Evolutionary conservation across 352 stramenopile genomes (phyloP), one percentile per base, ranked within the genome.

Genomic region (Phytophthora pini): DNA sequence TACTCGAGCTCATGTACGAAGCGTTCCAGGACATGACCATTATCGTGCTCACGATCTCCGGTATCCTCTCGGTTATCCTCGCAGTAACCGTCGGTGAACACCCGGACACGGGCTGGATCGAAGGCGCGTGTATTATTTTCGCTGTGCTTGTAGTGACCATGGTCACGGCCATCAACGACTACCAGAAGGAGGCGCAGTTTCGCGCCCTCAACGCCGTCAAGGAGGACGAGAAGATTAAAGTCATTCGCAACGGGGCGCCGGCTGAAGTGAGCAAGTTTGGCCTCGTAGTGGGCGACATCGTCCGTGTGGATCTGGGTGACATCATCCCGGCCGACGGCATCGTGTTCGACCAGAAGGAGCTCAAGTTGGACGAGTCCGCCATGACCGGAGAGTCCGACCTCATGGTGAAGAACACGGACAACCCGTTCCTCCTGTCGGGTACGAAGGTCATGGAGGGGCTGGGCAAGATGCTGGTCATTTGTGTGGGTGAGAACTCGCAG

Each of bases 371-470:
- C 63, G 93, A 98, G 68, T 97, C 86, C 11, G 81, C 88, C 7
- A 87, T 98, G 68, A 98, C 94, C 5, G 94, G 94, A 44, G 94
- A 98, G 76, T 93, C 93, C 0, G 88, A 98, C 17, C 70, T 98
- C 24, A 69, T 98, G 43, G 56, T 65, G 17, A 98, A 98, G 69
- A 83, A 80, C 48, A 64, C 65, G 0, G 78, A 90, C n/a, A 93
- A 97, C 65, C 91, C 93, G 15, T 98, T 98, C 70, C 68, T 99
- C 12, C 81, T 99, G 17, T 98, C 91, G 1, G 96, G 96, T 22
- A 98, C 93, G 20, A 97, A 96, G 38, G 89, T 98, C 24, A 97
- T 97, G 74, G 89, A 97, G 47, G 97, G 97, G 5, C 82, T 94
- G 5, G 91, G 84, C 29, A 88, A 89, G 63, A 98, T 98, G 84